Conservation (phyloP, 2,329 filamentous ascomycete species). For the Trichophyton verrucosum region DNA sequence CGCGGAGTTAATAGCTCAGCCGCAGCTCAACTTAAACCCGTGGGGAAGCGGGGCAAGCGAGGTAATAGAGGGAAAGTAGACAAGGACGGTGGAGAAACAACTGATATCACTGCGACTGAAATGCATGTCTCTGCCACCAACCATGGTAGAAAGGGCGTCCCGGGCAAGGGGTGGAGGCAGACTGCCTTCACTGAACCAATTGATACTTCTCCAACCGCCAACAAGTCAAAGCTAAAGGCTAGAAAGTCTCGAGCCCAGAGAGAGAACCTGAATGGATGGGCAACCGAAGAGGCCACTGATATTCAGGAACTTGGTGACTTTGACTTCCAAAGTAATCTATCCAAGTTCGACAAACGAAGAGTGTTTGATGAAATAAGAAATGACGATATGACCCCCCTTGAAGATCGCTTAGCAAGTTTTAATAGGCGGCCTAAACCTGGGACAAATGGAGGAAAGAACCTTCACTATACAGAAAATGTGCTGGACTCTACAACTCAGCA, state of each 20-base stretch:
- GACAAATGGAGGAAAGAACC: conserved; percentile 71
- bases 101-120: neutral
- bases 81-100: conserved; percentile 28
- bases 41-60: conserved; percentile 34
- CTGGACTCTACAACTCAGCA: conserved; percentile 47
- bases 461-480: conserved; percentile 86
- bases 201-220: conserved; percentile 25
- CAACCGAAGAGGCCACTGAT: conserved; percentile 89
- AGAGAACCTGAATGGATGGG: conserved; percentile 69
- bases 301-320: conserved; percentile 89
- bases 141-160: conserved; percentile 29
- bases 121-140: conserved; percentile 10
- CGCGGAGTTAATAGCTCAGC: conserved; percentile 14
- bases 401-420: conserved; percentile 79
- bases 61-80: conserved; percentile 34
- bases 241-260: conserved; percentile 34
- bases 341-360: conserved; percentile 86
- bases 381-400: conserved; percentile 78
- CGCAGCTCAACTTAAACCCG: conserved; percentile 19
- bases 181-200: conserved; percentile 51
- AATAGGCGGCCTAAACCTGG: conserved; percentile 58
- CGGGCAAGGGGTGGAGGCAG: conserved; percentile 53
- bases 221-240: conserved; percentile 32
- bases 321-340: conserved; percentile 78
- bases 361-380: conserved; percentile 87